Conservation (phyloP, 2,329 filamentous ascomycete genomes). For the Clarireedia hainanense region DNA sequence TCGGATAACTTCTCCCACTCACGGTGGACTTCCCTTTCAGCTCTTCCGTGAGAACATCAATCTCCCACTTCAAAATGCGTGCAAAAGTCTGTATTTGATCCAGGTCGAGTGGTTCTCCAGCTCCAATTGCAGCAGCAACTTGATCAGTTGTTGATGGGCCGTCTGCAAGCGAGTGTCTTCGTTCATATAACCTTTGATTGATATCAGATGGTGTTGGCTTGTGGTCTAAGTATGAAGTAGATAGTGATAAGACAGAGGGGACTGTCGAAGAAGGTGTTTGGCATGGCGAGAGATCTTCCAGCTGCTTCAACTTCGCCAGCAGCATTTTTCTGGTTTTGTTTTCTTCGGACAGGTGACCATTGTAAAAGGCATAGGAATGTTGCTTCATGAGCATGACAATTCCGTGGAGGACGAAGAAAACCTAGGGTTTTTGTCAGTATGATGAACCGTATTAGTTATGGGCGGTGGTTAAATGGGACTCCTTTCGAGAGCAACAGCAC, state of each 20-base stretch:
- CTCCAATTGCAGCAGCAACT: constrained; percentile 55
- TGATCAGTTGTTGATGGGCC: constrained; percentile 44
- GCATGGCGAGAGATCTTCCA: constrained; percentile 45
- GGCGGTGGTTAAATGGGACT: neutral
- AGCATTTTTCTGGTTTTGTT: constrained; percentile 43
- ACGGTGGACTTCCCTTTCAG: constrained; percentile 51
- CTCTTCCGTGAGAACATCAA: constrained; percentile 50
- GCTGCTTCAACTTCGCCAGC: constrained; percentile 43
- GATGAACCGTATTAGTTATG: no score
- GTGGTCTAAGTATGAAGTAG: constrained; percentile 38
- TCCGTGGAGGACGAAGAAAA: constrained; percentile 64
- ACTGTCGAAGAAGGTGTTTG: constrained; percentile 36
- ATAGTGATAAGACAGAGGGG: constrained; percentile 36
- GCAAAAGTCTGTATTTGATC: constrained; percentile 58
- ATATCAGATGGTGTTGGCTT: constrained; percentile 35
- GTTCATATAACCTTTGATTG: constrained; percentile 36
- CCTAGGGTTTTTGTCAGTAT: neutral
- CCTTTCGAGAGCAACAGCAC: neutral
- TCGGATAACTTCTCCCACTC: constrained; percentile 49
- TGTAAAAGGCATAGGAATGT: constrained; percentile 49
- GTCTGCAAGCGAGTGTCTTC: constrained; percentile 15
- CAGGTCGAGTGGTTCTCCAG: constrained; percentile 48
- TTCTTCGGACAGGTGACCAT: constrained; percentile 60
- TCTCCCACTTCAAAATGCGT: constrained; percentile 55
- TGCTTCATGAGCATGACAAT: constrained; percentile 79